These are phyloP conservation scores for Aquilaria yunnanensis DNA, from an alignment of 345 rosid genomes.

Conservation along the genomic window DNA sequence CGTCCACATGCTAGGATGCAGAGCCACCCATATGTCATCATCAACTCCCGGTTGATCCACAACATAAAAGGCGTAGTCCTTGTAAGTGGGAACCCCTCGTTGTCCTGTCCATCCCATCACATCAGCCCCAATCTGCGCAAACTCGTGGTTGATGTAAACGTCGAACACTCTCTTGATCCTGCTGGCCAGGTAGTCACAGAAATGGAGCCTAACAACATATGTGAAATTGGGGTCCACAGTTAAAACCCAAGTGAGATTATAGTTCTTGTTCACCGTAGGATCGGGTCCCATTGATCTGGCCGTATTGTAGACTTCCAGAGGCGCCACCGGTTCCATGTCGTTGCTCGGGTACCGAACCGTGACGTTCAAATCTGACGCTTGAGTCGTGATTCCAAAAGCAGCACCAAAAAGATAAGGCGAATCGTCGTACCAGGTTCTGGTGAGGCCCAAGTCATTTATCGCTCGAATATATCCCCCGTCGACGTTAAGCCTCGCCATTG, in stretches of 20 bases:
- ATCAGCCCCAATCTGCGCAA: constrained; percentile 39
- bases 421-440: constrained; percentile 58
- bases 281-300: constrained; percentile 46
- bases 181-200: constrained; percentile 37
- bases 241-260: constrained; percentile 57
- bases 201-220: constrained; percentile 49
- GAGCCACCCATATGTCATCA: constrained; percentile 28
- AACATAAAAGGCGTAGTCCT: constrained; percentile 40
- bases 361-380: constrained; percentile 6
- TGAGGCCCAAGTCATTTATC: constrained; percentile 31
- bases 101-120: constrained; percentile 41
- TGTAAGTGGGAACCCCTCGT: constrained; percentile 32
- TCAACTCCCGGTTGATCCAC: constrained; percentile 18
- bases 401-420: constrained; percentile 36
- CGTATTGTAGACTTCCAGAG: constrained; percentile 32
- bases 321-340: constrained; percentile 29
- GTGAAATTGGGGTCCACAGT: constrained; percentile 47
- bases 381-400: constrained; percentile 26
- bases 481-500: constrained; percentile 48
- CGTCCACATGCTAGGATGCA: constrained; percentile 32
- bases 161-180: constrained; percentile 39
- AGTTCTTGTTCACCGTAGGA: constrained; percentile 22
- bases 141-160: constrained; percentile 42
- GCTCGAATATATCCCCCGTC: constrained; percentile 43
- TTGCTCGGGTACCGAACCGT: constrained; percentile 19